Percentiles rank a stretch among this genome's conserved stretches.
These are phyloP conservation scores for Magnolia sinica DNA, from an alignment of 164 flowering plant genomes.

Conservation along the genomic window DNA sequence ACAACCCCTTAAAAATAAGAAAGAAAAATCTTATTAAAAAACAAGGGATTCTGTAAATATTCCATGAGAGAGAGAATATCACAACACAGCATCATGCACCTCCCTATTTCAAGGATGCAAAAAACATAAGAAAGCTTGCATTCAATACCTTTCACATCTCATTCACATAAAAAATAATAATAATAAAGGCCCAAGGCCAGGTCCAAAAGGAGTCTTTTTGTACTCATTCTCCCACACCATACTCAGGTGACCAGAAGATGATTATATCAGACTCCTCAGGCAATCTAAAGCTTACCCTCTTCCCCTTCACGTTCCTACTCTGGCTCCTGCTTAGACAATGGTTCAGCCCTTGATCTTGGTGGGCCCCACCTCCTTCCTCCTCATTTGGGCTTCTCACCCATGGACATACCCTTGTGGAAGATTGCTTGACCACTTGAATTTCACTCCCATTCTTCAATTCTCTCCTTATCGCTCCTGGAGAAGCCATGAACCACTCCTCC, in stretches of 20 bases:
- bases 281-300: slow-evolving; percentile 40
- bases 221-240: neutral
- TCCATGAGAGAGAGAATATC: too few species aligned
- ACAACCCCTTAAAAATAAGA: too few species aligned
- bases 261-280: slow-evolving; percentile 40
- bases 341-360: neutral
- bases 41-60: too few species aligned
- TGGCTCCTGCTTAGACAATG: slow-evolving; percentile 21
- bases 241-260: slow-evolving; percentile 26
- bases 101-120: neutral
- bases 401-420: slow-evolving; percentile 10
- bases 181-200: neutral
- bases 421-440: slow-evolving; percentile 15
- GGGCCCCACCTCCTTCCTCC: neutral
- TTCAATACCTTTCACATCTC: neutral
- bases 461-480: slow-evolving; percentile 11
- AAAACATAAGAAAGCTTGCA: neutral
- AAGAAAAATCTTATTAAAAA: too few species aligned
- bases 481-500: slow-evolving; percentile 30
- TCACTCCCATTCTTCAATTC: slow-evolving; percentile 12
- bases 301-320: slow-evolving; percentile 32
- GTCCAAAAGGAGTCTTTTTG: neutral
- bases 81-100: too few species aligned
- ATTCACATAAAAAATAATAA: neutral
- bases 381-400: neutral